Evolutionary conservation across 768 basidiomycete species (phyloP).

Genomic region (Lentinula raphanica): DNA sequence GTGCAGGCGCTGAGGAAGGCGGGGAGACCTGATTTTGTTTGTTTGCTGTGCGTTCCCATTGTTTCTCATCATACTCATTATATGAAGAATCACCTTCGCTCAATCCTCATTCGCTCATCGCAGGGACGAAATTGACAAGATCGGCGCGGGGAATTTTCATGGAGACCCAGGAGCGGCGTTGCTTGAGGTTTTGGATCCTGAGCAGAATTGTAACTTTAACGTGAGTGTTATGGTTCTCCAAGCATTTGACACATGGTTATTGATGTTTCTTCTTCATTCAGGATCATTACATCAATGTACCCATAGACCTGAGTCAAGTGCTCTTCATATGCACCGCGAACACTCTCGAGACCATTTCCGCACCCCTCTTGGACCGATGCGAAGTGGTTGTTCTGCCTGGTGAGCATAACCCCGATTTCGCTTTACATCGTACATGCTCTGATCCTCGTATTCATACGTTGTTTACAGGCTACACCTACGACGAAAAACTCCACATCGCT

Average conservation of each 20-base stretch:
- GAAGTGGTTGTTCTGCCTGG: conserved; percentile 81
- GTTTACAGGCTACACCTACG: conserved; percentile 67
- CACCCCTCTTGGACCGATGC: conserved; percentile 84
- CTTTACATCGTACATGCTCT: background rate
- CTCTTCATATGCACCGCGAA: conserved; percentile 94
- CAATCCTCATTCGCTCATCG: conserved; percentile 8
- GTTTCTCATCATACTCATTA: conserved; percentile 16
- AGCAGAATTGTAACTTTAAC: conserved; percentile 83
- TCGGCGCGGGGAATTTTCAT: conserved; percentile 82
- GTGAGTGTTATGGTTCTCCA: conserved; percentile 30
- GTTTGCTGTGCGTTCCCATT: conserved; percentile 60
- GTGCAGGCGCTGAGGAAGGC: conserved; percentile 85
- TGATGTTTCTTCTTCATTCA: conserved; percentile 21
- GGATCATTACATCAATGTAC: conserved; percentile 91
- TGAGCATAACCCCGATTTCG: conserved; percentile 21
- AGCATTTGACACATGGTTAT: background rate
- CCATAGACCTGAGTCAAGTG: conserved; percentile 82
- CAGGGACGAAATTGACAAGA: conserved; percentile 89
- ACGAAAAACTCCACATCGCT: conserved; percentile 90
- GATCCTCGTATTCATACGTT: background rate
- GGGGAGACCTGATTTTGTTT: conserved; percentile 72
- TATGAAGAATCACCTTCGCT: background rate
- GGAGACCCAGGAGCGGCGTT: conserved; percentile 90
- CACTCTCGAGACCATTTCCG: conserved; percentile 81
- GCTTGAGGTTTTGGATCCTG: conserved; percentile 89